Base-by-base conservation (phyloP, 345 rosid species). In the Eucalyptus decipiens region DNA sequence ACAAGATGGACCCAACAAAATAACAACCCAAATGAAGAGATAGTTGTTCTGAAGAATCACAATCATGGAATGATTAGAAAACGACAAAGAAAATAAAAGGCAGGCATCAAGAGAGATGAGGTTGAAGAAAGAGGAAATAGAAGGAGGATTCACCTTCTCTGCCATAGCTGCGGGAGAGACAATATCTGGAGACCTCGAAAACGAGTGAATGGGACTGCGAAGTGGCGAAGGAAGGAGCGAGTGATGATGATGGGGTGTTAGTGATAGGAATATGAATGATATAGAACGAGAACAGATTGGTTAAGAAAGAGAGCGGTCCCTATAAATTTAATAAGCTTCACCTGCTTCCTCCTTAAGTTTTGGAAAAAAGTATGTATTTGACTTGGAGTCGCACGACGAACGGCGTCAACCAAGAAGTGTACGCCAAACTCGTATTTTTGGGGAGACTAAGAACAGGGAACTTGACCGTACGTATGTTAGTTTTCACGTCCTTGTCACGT, bases 131-230 rank as follows among this genome's bases (percentile, higher is more conserved):
- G 69, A 23, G 88, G 18, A 37, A 56, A 56, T 56, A 56, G 30
- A 56, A 56, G 60, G 15, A 87, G 37, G 49, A 21, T 21, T 21
- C 15, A 90, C 92, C 92, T 89, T 90, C 80, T 92, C 91, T 47
- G 47, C 88, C 93, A 92, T 92, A 11, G 91, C 89, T 67, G 80
- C 14, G 91, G 23, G 83, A 8, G 58, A 47, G 28, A 47, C 47
- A 58, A 24, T 58, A 42, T 88, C 13, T 23, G 60, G 67, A 18
- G 43, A 50, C 40, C 26, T 30, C 28, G 21, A 72, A 43, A 67
- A 16, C 37, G 65, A 86, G 89, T 24, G 69, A 48, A 30, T 15
- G 56, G 62, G 49, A 18, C 47, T 28, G 19, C 88, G 89, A 52
- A 85, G 90, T 87, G 89, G 88, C 80, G 72, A 62, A 40, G 11